These are phyloP conservation scores for Amanita molliuscula DNA, from an alignment of 768 basidiomycete species.

Conservation along the genomic window DNA sequence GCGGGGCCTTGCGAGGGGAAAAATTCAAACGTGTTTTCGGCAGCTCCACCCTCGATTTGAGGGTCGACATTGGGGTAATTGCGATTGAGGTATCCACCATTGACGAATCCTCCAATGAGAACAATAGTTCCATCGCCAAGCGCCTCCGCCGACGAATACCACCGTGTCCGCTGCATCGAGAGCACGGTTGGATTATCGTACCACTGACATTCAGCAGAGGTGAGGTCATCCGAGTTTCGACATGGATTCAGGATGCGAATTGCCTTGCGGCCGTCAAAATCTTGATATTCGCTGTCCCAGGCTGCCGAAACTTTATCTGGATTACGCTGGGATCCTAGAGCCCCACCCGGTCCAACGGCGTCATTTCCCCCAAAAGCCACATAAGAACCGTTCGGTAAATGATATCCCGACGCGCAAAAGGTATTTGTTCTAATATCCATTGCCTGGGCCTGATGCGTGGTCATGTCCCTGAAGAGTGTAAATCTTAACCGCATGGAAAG, in stretches of 20 bases:
- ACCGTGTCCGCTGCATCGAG: slow-evolving; percentile 57
- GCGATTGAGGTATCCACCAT: slow-evolving; percentile 72
- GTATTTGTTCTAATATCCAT: slow-evolving; percentile 70
- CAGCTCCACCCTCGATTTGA: slow-evolving; percentile 48
- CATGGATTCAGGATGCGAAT: slow-evolving; percentile 84
- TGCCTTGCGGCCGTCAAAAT: slow-evolving; percentile 74
- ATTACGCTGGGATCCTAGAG: slow-evolving; percentile 39
- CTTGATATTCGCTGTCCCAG: slow-evolving; percentile 60
- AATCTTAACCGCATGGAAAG: background rate
- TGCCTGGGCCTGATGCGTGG: slow-evolving; percentile 40
- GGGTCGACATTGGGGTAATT: slow-evolving; percentile 66
- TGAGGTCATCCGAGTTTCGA: slow-evolving; percentile 33
- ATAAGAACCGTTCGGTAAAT: slow-evolving; percentile 71
- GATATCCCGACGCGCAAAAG: slow-evolving; percentile 79
- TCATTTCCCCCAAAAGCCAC: slow-evolving; percentile 71
- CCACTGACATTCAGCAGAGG: slow-evolving; percentile 51
- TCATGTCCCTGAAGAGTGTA: slow-evolving; percentile 40
- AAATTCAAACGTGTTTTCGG: slow-evolving; percentile 79
- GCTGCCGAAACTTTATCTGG: slow-evolving; percentile 32
- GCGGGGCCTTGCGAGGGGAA: slow-evolving; percentile 52
- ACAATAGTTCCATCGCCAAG: slow-evolving; percentile 69
- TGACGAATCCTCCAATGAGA: slow-evolving; percentile 73
- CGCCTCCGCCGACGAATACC: slow-evolving; percentile 73
- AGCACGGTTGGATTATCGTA: slow-evolving; percentile 56
- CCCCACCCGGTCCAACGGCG: slow-evolving; percentile 59